A percentile compares a stretch with the other conserved stretches of the same genome.
These are phyloP conservation scores for Crithidia thermophila DNA, from an alignment of 208 protist species.

Conservation along the genomic window DNA sequence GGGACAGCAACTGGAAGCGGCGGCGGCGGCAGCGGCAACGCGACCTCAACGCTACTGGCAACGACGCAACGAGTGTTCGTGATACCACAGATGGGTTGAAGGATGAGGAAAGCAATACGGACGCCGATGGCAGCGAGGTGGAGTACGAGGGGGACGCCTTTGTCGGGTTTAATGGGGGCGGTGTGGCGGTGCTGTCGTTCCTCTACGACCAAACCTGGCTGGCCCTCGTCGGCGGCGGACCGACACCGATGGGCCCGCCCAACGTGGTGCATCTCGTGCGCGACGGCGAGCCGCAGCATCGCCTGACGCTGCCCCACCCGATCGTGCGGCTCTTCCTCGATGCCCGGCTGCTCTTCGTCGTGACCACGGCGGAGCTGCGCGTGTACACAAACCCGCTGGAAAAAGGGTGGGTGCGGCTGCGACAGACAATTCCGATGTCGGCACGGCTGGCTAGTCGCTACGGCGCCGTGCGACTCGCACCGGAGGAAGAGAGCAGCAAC, in stretches of 20 bases:
- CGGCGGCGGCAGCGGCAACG: background rate
- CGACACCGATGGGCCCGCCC: slow-evolving; percentile 45
- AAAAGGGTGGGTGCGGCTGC: slow-evolving; percentile 22
- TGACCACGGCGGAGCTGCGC: slow-evolving; percentile 35
- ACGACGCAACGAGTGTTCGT: no score
- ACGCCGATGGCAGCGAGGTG: no score
- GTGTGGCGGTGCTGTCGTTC: slow-evolving; percentile 65
- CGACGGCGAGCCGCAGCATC: slow-evolving; percentile 17
- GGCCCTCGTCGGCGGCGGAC: slow-evolving; percentile 63
- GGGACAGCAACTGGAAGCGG: background rate
- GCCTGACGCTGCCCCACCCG: slow-evolving; percentile 15
- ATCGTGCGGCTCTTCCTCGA: slow-evolving; percentile 39
- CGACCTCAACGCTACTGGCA: background rate
- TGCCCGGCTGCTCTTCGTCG: slow-evolving; percentile 38
- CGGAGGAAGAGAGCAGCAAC: no score
- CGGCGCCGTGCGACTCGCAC: background rate
- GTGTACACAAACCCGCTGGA: slow-evolving; percentile 53
- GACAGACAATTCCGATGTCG: slow-evolving; percentile 11
- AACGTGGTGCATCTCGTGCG: slow-evolving; percentile 33
- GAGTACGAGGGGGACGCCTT: slow-evolving; percentile 7
- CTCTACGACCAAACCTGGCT: slow-evolving; percentile 63
- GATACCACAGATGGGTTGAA: no score
- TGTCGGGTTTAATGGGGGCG: slow-evolving; percentile 40
- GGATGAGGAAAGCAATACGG: no score
- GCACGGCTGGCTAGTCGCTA: slow-evolving; percentile 12